Percentiles rank a stretch among this genome's conserved stretches.
Evolutionary conservation across 2,329 filamentous ascomycete genomes (phyloP).

Genomic region (Davidsoniella neocaledoniae): DNA sequence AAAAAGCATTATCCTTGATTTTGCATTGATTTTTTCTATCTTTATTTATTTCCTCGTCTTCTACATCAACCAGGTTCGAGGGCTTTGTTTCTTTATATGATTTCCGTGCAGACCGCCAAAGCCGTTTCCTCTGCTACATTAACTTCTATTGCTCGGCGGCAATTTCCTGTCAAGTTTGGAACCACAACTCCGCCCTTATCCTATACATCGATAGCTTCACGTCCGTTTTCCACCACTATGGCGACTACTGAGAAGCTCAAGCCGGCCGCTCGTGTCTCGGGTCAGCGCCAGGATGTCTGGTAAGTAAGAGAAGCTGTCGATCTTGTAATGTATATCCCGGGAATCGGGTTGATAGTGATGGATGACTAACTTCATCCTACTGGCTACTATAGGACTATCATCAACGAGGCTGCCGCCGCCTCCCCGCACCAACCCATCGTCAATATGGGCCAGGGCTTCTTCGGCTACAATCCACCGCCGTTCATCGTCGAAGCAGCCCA

Average conservation of each 20-base stretch:
- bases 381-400: conserved; percentile 35
- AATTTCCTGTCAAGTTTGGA: no score
- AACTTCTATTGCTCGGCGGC: no score
- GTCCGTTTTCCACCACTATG: conserved; percentile 7
- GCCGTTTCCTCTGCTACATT: no score
- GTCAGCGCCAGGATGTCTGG: conserved; percentile 36
- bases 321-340: not conserved
- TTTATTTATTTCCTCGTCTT: no score
- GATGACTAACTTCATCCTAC: not conserved
- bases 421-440: conserved; percentile 47
- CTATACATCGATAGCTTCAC: not conserved
- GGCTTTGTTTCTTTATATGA: no score
- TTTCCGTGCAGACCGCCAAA: no score
- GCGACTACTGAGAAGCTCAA: conserved; percentile 29
- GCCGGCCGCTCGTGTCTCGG: conserved; percentile 33
- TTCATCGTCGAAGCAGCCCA: conserved; percentile 91
- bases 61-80: no score
- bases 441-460: conserved; percentile 55
- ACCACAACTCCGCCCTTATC: not conserved
- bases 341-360: not conserved
- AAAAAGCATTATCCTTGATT: no score
- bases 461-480: conserved; percentile 82
- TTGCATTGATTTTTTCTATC: no score
- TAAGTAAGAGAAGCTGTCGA: conserved; percentile 17
- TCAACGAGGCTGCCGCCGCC: conserved; percentile 48